These are phyloP conservation scores for Crinitomyces ghanaensis DNA, from an alignment of 805 yeast genomes.

Conservation along the genomic window DNA sequence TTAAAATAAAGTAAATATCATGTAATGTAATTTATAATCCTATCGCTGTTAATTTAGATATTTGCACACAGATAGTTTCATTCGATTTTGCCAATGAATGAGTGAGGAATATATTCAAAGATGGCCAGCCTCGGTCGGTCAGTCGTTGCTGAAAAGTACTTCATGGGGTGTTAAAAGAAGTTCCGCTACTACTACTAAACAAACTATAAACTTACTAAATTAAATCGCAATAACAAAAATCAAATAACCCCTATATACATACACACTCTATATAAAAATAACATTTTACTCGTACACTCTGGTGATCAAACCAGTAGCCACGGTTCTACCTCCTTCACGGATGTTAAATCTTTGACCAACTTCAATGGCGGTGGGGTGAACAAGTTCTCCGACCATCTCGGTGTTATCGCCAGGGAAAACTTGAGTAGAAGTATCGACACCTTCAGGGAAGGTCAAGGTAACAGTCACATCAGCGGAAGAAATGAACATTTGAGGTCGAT, in stretches of 20 bases:
- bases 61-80: constrained; percentile 1
- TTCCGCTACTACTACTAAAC: too few relatives aligned
- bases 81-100: not conserved
- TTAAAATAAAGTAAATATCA: constrained; percentile 6
- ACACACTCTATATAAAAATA: too few relatives aligned
- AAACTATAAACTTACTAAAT: too few relatives aligned
- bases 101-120: too few relatives aligned
- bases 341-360: constrained; percentile 97
- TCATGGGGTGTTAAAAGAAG: too few relatives aligned
- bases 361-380: constrained; percentile 88
- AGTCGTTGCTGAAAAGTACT: too few relatives aligned
- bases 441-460: constrained; percentile 77
- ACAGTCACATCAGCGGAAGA: constrained; percentile 96
- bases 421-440: constrained; percentile 76
- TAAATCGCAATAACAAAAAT: too few relatives aligned
- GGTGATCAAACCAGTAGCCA: constrained; percentile 96
- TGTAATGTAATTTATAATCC: constrained; percentile 1
- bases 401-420: constrained; percentile 97
- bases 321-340: constrained; percentile 99
- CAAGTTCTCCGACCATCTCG: constrained; percentile 86
- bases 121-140: too few relatives aligned
- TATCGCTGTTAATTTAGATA: not conserved
- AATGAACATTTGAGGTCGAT: constrained; percentile 95
- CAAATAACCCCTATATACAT: too few relatives aligned
- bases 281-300: constrained; percentile 69